Evolutionary conservation across 179 eudicot species (phyloP).

Genomic region (Actinidia polygama): DNA sequence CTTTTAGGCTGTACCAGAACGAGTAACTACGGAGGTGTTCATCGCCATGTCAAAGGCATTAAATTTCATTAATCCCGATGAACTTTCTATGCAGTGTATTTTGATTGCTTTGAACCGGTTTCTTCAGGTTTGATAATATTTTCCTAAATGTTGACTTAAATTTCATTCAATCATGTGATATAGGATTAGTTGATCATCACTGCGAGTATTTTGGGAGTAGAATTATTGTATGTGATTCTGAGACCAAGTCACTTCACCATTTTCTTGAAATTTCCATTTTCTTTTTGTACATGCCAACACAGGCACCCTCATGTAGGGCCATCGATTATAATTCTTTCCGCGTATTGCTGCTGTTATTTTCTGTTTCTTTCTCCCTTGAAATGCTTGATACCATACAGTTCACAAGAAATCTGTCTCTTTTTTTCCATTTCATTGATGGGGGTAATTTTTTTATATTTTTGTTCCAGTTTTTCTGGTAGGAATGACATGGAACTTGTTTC

Average conservation of each 20-base stretch:
- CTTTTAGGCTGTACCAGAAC: conserved; percentile 89
- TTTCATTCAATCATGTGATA: background rate
- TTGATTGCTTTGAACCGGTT: conserved; percentile 96
- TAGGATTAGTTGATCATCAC: background rate
- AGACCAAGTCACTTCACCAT: background rate
- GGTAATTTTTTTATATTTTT: background rate
- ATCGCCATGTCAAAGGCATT: conserved; percentile 99
- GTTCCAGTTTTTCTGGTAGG: background rate
- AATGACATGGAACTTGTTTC: background rate
- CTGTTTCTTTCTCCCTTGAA: background rate
- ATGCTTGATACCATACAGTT: background rate
- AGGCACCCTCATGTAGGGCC: background rate
- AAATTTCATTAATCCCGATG: conserved; percentile 97
- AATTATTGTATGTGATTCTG: background rate
- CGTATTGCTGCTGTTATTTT: background rate
- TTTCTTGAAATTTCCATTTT: background rate
- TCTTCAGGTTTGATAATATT: conserved; percentile 64
- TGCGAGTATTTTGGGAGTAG: background rate
- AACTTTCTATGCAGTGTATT: conserved; percentile 98
- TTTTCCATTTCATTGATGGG: background rate
- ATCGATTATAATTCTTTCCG: background rate
- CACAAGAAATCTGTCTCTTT: background rate
- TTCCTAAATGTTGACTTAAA: background rate
- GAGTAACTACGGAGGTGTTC: conserved; percentile 95
- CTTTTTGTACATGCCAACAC: background rate